phyloP scores from a whole-genome alignment of 768 basidiomycete species.

The Amanita jacksonii region DNA sequence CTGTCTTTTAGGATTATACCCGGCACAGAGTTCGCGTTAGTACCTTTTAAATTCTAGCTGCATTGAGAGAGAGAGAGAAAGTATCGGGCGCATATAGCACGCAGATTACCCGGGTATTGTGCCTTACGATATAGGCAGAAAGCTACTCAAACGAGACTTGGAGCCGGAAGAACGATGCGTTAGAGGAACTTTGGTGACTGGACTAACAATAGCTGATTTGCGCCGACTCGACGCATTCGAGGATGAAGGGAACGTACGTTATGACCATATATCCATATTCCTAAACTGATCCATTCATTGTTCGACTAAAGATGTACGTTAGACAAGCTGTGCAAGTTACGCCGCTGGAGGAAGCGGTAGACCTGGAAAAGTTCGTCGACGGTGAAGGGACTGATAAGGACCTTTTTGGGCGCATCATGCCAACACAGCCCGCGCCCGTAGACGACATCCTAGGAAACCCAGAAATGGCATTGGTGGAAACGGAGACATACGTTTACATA shows the following conservation, averaged over 20 bases:
- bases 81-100: constrained; percentile 22
- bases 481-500: constrained; percentile 68
- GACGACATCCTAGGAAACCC: constrained; percentile 17
- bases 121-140: constrained; percentile 39
- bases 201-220: constrained; percentile 59
- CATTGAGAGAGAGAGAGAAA: not conserved
- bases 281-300: too few relatives aligned
- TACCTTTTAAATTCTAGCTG: not conserved
- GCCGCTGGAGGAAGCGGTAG: constrained; percentile 37
- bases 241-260: constrained; percentile 34
- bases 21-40: constrained; percentile 69
- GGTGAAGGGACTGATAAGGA: constrained; percentile 13
- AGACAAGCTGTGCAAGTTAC: constrained; percentile 45
- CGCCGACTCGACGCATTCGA: constrained; percentile 73
- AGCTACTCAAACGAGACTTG: constrained; percentile 40
- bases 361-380: constrained; percentile 15
- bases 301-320: constrained; percentile 55
- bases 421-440: constrained; percentile 30
- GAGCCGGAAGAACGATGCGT: constrained; percentile 56
- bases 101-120: constrained; percentile 84
- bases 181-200: constrained; percentile 69
- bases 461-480: constrained; percentile 25
- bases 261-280: not conserved
- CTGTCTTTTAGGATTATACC: constrained; percentile 52
- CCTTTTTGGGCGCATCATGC: constrained; percentile 30